Conservation (phyloP, 192 early-diverging fungal genomes). For the Geranomyces variabilis region DNA sequence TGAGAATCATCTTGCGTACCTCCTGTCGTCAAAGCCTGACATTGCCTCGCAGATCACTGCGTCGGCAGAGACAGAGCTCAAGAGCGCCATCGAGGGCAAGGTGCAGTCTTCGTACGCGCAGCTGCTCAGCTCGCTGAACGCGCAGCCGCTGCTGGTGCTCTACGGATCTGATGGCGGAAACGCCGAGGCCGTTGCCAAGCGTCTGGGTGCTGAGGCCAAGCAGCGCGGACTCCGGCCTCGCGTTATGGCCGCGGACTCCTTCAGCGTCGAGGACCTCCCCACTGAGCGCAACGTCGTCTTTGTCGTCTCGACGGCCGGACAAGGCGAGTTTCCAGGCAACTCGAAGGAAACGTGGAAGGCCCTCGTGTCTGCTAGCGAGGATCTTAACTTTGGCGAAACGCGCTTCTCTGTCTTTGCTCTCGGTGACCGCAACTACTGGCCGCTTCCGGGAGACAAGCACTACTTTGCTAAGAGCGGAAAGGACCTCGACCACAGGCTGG, state of each 20-base stretch:
- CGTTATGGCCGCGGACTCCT: conserved; percentile 82
- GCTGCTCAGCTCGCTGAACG: conserved; percentile 73
- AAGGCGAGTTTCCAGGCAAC: conserved; percentile 95
- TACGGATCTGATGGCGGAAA: conserved; percentile 93
- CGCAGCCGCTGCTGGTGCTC: conserved; percentile 80
- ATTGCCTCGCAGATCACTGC: conserved; percentile 55
- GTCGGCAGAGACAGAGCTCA: conserved; percentile 66
- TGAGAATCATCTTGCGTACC: conserved; percentile 80
- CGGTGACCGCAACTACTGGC: conserved; percentile 97
- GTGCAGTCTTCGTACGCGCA: conserved; percentile 63
- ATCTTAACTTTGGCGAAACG: conserved; percentile 67
- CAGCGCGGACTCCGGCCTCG: conserved; percentile 80
- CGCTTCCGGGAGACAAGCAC: conserved; percentile 82
- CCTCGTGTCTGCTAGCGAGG: conserved; percentile 59
- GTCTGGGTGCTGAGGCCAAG: conserved; percentile 79
- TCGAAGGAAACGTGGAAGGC: conserved; percentile 86
- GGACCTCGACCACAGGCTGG: conserved; percentile 80
- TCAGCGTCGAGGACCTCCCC: conserved; percentile 76
- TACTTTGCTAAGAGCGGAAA: conserved; percentile 93
- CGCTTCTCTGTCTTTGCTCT: conserved; percentile 84
- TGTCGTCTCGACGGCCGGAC: conserved; percentile 86
- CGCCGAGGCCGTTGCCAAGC: conserved; percentile 81
- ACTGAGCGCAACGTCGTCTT: conserved; percentile 79
- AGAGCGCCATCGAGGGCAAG: conserved; percentile 47
- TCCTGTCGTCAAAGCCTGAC: conserved; percentile 70